Evolutionary conservation across 129 eudicot genomes (phyloP).

Genomic region (Erigeron canadensis): DNA sequence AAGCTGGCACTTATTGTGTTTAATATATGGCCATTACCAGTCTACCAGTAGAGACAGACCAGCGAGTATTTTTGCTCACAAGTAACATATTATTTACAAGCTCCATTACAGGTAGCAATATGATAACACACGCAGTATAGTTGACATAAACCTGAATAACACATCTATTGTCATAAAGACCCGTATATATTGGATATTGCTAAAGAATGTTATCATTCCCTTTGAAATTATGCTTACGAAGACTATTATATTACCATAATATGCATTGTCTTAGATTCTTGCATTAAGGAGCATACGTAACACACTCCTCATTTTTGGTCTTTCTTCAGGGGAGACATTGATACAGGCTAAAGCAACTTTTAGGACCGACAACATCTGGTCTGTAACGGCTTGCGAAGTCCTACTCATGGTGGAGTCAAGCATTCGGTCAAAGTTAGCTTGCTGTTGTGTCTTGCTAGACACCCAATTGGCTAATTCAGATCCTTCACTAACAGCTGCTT

Average conservation of each 20-base stretch:
- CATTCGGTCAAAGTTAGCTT: conserved; percentile 48
- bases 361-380: conserved; percentile 76
- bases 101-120: not conserved
- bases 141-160: not conserved
- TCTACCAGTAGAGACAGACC: too few species aligned
- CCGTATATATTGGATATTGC: not conserved
- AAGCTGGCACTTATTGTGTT: too few species aligned
- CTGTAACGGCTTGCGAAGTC: conserved; percentile 51
- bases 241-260: not conserved
- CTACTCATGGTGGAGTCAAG: conserved; percentile 59
- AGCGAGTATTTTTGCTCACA: too few species aligned
- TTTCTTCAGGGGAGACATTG: conserved; percentile 57
- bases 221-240: not conserved
- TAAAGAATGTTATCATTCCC: not conserved
- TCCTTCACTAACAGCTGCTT: conserved; percentile 77
- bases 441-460: conserved; percentile 47
- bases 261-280: conserved; percentile 31
- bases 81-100: not conserved
- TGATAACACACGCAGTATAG: not conserved
- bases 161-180: not conserved
- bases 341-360: conserved; percentile 80
- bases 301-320: conserved; percentile 87
- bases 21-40: too few species aligned
- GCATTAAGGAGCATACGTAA: conserved; percentile 71
- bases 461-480: conserved; percentile 83